A percentile compares a stretch with the other conserved stretches of the same genome.
Conservation (phyloP, 768 basidiomycete species). For the Fistulinella prunicolor region DNA sequence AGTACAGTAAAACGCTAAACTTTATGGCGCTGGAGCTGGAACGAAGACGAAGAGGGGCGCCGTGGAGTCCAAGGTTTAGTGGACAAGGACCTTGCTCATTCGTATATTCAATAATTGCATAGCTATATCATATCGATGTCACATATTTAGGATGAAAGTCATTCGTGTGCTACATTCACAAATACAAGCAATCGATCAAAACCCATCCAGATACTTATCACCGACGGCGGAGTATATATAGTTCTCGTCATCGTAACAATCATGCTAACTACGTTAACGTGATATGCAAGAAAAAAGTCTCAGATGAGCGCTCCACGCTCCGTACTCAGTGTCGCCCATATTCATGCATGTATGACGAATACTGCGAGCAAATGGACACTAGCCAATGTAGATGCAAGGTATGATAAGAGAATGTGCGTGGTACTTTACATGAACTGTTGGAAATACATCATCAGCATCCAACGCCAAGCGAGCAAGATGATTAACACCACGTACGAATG, state of each 20-base stretch:
- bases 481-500: slow-evolving; percentile 34
- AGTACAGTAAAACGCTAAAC: slow-evolving; percentile 44
- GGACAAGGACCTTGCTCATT: too few relatives aligned
- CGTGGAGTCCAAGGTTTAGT: slow-evolving; percentile 54
- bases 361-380: too few relatives aligned
- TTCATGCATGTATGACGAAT: background rate
- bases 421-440: slow-evolving; percentile 23
- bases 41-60: slow-evolving; percentile 48
- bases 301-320: background rate
- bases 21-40: slow-evolving; percentile 48
- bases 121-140: too few relatives aligned
- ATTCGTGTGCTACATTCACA: background rate
- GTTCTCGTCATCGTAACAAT: background rate
- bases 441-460: slow-evolving; percentile 7
- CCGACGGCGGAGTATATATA: background rate
- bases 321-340: background rate
- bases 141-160: too few relatives aligned
- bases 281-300: background rate
- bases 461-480: background rate
- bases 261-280: background rate
- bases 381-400: background rate
- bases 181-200: background rate
- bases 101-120: background rate
- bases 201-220: background rate
- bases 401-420: background rate